Base-by-base conservation (phyloP, 2,329 filamentous ascomycete species). In the Sclerotinia spermophila region DNA sequence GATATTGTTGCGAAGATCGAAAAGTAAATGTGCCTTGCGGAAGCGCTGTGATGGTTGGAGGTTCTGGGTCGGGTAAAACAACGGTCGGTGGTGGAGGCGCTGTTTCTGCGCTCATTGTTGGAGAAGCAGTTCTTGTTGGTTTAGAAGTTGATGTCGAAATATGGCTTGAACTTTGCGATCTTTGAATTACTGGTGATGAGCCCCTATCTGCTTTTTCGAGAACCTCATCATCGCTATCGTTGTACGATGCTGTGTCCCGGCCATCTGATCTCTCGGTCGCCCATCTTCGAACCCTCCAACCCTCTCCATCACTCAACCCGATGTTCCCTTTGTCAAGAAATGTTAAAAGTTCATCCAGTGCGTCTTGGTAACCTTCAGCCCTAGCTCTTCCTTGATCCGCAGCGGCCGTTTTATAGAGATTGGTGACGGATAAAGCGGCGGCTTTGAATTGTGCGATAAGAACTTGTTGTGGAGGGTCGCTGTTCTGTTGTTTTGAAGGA, bases 351-450 rank as follows among this genome's bases (percentile, higher is more conserved):
- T 98, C 95, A 74, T 97, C 93, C 51, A 99, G 84, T 51, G 94
- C 96, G 79, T 98, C 94, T 80, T 97, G 94, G 77, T 97, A 98
- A 38, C 96, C 96, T 53, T 94, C 90, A 66, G 87, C 83, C 65
- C 92, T 89, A 61, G 93, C 89, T 77, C 90, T 90, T 65, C 90
- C 86, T 79, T 96, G 90, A 64, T 92, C 92, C 44, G 89, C 85
- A 19, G 92, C 91, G 4, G 95, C 95, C 53, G 90, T 94, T 82
- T 97, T 97, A 84, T 98, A 98, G 21, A 99, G 89, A 78, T 96
- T 97, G 62, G 96, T 98, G 69, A 98, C 94, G 8, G 94, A 97
- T 45, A 97, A 86, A 30, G 96, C 96, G 45, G 96, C 96, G 24
- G 92, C 89, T 81, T 94, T 96, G 86, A 99, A 99, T 71, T 93